These are phyloP conservation scores for Xylariaceae sp. DNA, from an alignment of 2,329 filamentous ascomycete genomes.

Conservation along the genomic window DNA sequence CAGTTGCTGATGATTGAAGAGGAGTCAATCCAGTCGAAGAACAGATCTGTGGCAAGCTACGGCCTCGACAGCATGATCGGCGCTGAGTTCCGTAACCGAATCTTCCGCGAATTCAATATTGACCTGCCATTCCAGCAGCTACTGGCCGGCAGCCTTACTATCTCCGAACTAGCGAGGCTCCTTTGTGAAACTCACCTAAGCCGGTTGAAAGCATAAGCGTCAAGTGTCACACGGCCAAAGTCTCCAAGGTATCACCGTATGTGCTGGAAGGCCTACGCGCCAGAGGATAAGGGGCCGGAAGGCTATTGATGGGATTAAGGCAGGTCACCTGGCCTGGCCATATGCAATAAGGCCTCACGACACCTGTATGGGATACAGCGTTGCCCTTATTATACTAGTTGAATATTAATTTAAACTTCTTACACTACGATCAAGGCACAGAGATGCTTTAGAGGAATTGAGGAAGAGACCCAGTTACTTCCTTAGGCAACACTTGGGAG, in stretches of 20 bases:
- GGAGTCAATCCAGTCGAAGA: not conserved
- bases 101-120: conserved; percentile 44
- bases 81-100: conserved; percentile 45
- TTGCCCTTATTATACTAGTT: no score
- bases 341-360: no score
- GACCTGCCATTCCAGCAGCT: conserved; percentile 48
- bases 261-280: no score
- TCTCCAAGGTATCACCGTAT: no score
- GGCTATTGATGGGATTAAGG: no score
- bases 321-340: no score
- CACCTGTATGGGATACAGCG: no score
- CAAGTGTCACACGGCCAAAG: no score
- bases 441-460: not conserved
- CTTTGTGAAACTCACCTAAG: no score
- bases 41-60: conserved; percentile 33
- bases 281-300: no score
- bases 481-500: not conserved
- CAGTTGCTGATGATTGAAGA: conserved; percentile 33
- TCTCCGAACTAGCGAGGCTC: conserved; percentile 17
- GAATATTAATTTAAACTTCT: no score
- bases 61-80: conserved; percentile 47
- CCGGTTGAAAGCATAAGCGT: no score
- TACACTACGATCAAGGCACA: not conserved
- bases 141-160: conserved; percentile 30
- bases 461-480: not conserved